Evolutionary conservation across 306 rosid species (phyloP).

Genomic region (Rubus idaeus): DNA sequence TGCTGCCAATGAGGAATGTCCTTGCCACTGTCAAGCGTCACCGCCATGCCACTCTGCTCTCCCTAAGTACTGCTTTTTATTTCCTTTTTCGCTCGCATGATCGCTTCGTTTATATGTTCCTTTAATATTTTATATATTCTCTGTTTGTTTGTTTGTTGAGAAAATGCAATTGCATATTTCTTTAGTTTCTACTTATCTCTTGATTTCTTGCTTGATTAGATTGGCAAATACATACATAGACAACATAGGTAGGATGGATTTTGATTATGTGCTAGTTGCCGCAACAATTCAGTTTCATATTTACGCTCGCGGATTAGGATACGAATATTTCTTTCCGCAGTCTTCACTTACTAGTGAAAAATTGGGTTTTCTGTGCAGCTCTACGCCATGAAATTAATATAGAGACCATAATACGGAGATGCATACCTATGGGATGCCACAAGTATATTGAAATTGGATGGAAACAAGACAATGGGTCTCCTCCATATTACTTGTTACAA

Average conservation of each 20-base stretch:
- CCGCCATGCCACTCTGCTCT: conserved; percentile 37
- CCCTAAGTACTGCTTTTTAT: conserved; percentile 34
- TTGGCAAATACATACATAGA: neutral
- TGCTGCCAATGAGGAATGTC: conserved; percentile 74
- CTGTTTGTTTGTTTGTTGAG: neutral
- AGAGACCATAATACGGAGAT: conserved; percentile 39
- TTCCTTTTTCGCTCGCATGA: neutral
- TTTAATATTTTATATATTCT: neutral
- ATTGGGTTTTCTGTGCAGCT: conserved; percentile 41
- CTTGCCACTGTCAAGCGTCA: conserved; percentile 54
- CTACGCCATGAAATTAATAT: conserved; percentile 30
- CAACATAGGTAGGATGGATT: too few species aligned
- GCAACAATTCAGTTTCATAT: too few species aligned
- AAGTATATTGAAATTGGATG: conserved; percentile 31
- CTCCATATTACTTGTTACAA: conserved; percentile 44
- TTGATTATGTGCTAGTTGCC: too few species aligned
- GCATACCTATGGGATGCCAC: conserved; percentile 44
- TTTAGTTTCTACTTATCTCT: too few species aligned
- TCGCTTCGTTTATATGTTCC: neutral
- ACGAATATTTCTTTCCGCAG: too few species aligned
- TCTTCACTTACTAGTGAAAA: neutral
- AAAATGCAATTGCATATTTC: neutral
- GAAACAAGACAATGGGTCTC: conserved; percentile 32
- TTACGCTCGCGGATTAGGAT: too few species aligned
- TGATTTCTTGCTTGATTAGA: neutral